Evolutionary conservation across 768 basidiomycete genomes (phyloP).

Genomic region (Termitomyces sp.): DNA sequence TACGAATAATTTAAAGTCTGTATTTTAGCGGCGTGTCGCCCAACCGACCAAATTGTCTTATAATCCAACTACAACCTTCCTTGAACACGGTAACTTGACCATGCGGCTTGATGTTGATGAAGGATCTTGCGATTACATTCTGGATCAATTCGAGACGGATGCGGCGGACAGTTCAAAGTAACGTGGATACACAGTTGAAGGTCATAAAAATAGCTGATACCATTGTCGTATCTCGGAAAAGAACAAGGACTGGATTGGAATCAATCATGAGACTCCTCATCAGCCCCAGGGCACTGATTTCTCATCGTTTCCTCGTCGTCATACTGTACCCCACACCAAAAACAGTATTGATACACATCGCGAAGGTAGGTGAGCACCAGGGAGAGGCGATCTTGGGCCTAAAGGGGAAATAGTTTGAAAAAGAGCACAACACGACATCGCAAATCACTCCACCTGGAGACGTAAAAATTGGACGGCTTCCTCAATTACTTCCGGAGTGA

Average conservation of each 20-base stretch:
- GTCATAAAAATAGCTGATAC: background rate
- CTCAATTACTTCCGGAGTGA: conserved; percentile 54
- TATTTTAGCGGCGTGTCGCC: background rate
- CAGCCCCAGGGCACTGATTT: conserved; percentile 65
- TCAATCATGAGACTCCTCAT: conserved; percentile 81
- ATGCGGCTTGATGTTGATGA: background rate
- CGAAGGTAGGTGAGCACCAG: conserved; percentile 74
- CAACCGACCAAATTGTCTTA: background rate
- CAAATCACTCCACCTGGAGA: conserved; percentile 45
- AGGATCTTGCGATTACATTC: background rate
- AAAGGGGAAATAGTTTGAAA: conserved; percentile 11
- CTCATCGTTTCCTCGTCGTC: conserved; percentile 55
- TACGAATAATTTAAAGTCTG: background rate
- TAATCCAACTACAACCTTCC: no score
- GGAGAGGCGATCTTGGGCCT: conserved; percentile 71
- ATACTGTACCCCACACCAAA: conserved; percentile 86
- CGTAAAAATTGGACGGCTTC: conserved; percentile 66
- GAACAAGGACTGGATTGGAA: background rate
- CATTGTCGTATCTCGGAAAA: background rate
- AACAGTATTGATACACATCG: conserved; percentile 70
- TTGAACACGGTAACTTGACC: no score
- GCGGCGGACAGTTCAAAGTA: background rate
- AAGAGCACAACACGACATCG: conserved; percentile 7
- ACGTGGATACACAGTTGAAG: background rate
- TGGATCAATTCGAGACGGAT: no score